Evolutionary conservation across 192 early-diverging fungal species (phyloP).

Genomic region (Linderina pennispora): DNA sequence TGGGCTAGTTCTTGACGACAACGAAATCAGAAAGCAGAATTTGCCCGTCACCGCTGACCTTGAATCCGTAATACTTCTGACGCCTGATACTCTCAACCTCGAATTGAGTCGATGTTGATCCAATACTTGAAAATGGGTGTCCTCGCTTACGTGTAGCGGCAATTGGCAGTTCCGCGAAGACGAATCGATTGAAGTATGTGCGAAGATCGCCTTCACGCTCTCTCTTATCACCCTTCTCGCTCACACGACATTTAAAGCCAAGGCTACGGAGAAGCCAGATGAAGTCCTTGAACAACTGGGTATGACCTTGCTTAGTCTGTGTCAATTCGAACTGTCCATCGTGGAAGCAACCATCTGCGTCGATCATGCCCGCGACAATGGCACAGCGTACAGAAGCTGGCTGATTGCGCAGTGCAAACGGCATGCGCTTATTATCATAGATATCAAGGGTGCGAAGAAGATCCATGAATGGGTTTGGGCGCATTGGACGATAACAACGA

Average conservation of each 20-base stretch:
- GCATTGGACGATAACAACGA: too few relatives aligned
- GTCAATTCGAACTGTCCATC: constrained; percentile 16
- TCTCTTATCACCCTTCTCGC: too few relatives aligned
- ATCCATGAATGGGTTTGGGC: constrained; percentile 3
- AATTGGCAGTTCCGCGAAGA: constrained; percentile 12
- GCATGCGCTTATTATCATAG: constrained; percentile 5
- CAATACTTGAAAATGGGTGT: not conserved
- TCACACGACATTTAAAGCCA: constrained; percentile 15
- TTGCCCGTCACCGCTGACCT: constrained; percentile 26
- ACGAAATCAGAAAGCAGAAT: constrained; percentile 32
- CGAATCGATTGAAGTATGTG: constrained; percentile 3
- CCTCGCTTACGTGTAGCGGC: constrained; percentile 2
- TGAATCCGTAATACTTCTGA: constrained; percentile 18
- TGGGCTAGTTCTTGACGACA: constrained; percentile 33
- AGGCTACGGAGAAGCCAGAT: constrained; percentile 36
- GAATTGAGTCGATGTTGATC: constrained; percentile 16
- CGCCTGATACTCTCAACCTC: constrained; percentile 6
- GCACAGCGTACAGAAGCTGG: constrained; percentile 13
- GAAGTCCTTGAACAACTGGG: constrained; percentile 8
- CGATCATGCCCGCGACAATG: constrained; percentile 22
- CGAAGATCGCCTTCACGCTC: not conserved
- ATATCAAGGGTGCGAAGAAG: constrained; percentile 18
- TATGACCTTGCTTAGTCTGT: not conserved
- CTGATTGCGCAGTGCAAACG: constrained; percentile 10
- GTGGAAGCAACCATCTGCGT: constrained; percentile 5